Evolutionary conservation across 805 yeast genomes (phyloP).

Genomic region (Nakazawaea wickerhamii): DNA sequence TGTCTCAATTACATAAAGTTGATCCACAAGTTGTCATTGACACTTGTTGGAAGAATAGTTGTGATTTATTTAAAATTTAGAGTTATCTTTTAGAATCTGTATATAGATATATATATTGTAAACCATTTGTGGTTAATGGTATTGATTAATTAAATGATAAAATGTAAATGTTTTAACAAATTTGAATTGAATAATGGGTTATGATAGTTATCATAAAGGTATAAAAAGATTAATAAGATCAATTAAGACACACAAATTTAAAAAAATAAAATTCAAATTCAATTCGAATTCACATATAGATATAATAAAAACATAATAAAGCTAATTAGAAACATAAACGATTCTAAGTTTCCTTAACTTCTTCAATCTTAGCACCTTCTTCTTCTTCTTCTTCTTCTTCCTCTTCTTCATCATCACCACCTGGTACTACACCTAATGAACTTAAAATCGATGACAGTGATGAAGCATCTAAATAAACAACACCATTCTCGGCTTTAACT

Average conservation of each 20-base stretch:
- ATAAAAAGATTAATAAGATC: background rate
- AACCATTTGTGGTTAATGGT: background rate
- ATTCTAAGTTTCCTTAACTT: background rate
- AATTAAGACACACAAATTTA: background rate
- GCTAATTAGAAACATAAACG: background rate
- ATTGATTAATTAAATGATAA: constrained; percentile 1
- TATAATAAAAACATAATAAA: constrained; percentile 2
- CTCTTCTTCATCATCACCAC: constrained; percentile 24
- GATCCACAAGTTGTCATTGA: constrained; percentile 40
- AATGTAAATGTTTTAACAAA: background rate
- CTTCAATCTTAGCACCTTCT: constrained; percentile 16
- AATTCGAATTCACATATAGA: constrained; percentile 2
- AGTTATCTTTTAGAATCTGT: background rate
- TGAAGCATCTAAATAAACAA: constrained; percentile 57
- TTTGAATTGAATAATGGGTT: constrained; percentile 7
- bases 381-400: constrained; percentile 16
- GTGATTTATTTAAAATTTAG: constrained; percentile 37
- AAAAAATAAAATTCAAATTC: constrained; percentile 1
- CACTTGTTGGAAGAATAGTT: constrained; percentile 47
- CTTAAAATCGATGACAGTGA: constrained; percentile 61
- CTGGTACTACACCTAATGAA: constrained; percentile 34
- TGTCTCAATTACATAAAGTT: constrained; percentile 40
- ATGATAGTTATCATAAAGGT: constrained; percentile 3
- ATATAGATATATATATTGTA: background rate
- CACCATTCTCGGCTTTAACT: constrained; percentile 55